Conservation (phyloP, 2,329 filamentous ascomycete species). For the Stemphylium lycopersici region DNA sequence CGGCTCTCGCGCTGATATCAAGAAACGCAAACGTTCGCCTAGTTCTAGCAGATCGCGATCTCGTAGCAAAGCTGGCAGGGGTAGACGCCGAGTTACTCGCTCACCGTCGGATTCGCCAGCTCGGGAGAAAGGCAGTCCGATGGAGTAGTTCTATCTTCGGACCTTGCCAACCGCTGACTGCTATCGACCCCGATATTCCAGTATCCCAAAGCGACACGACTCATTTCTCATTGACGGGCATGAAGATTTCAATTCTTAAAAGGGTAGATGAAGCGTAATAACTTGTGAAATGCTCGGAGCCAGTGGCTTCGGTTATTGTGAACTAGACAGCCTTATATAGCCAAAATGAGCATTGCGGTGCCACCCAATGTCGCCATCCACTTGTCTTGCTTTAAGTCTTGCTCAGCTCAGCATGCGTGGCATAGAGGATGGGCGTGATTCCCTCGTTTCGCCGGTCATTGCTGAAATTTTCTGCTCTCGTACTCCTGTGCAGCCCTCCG, state of each 20-base stretch:
- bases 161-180: neutral
- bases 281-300: neutral
- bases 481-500: neutral
- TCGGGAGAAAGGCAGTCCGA: constrained; percentile 11
- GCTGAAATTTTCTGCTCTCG: neutral
- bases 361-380: neutral
- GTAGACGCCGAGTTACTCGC: constrained; percentile 26
- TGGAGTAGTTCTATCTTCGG: constrained; percentile 14
- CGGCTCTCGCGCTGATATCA: constrained; percentile 58
- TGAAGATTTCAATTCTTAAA: neutral
- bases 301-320: neutral
- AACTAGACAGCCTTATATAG: neutral
- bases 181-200: neutral
- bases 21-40: constrained; percentile 52
- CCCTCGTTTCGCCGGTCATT: too few relatives aligned
- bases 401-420: neutral
- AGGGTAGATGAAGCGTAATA: constrained; percentile 1
- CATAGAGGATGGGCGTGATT: too few relatives aligned
- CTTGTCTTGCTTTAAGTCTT: neutral
- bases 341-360: neutral
- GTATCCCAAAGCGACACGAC: neutral
- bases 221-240: neutral
- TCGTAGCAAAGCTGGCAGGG: constrained; percentile 24
- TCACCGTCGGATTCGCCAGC: constrained; percentile 27
- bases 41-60: constrained; percentile 49